Conservation (phyloP, 306 rosid species). For the Glycyrrhiza uralensis region DNA sequence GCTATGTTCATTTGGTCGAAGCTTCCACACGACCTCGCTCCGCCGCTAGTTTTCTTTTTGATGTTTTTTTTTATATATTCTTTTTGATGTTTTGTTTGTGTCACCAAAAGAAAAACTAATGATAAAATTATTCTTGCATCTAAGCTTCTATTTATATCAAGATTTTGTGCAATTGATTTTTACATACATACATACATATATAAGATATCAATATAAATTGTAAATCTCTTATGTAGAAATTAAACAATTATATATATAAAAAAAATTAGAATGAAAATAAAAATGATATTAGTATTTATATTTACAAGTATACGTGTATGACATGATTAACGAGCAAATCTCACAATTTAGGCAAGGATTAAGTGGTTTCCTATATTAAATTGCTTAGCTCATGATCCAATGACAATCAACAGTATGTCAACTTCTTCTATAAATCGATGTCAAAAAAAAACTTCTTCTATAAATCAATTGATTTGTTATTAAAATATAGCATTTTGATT, state of each 20-base stretch:
- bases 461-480: neutral
- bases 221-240: neutral
- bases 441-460: neutral
- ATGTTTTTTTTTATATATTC: too few relatives aligned
- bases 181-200: too few relatives aligned
- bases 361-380: neutral
- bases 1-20: neutral
- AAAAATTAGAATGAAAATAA: neutral
- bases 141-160: too few relatives aligned
- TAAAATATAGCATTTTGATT: neutral
- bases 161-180: too few relatives aligned
- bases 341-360: constrained; percentile 36
- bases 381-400: constrained; percentile 8
- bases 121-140: too few relatives aligned
- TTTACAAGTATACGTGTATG: neutral
- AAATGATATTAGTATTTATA: neutral
- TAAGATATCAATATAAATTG: too few relatives aligned
- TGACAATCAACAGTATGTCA: constrained; percentile 5
- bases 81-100: too few relatives aligned
- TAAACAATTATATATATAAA: neutral
- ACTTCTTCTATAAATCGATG: too few relatives aligned
- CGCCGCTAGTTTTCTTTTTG: too few relatives aligned
- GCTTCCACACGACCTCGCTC: too few relatives aligned
- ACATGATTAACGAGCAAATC: constrained; percentile 15
- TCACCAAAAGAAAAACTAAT: too few relatives aligned